These are phyloP conservation scores for Gyromitra esculenta DNA, from an alignment of 2,329 filamentous ascomycete species.

Conservation along the genomic window DNA sequence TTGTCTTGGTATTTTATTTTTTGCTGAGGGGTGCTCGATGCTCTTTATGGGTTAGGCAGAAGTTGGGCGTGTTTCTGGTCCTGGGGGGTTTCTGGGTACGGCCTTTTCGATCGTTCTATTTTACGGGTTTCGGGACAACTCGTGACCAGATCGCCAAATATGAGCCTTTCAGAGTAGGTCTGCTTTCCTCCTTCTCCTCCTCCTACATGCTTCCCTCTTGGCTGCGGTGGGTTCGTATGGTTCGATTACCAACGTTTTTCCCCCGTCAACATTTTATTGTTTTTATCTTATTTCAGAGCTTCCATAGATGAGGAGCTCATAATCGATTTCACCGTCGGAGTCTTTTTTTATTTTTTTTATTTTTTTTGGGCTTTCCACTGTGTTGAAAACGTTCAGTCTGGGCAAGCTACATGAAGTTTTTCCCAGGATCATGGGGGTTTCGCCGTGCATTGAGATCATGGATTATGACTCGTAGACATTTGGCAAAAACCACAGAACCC, in stretches of 20 bases:
- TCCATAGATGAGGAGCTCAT: slow-evolving; percentile 43
- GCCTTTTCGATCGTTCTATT: slow-evolving; percentile 40
- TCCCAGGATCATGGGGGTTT: slow-evolving; percentile 46
- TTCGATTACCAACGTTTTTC: slow-evolving; percentile 45
- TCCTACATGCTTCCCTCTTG: too few species aligned
- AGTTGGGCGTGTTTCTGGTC: slow-evolving; percentile 38
- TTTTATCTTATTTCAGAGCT: slow-evolving; percentile 46
- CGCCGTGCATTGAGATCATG: slow-evolving; percentile 45
- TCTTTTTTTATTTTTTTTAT: slow-evolving; percentile 32
- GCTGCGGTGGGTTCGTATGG: slow-evolving; percentile 15
- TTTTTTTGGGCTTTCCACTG: neutral
- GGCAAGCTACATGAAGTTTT: slow-evolving; percentile 26
- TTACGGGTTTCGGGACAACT: slow-evolving; percentile 41
- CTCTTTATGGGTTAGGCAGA: slow-evolving; percentile 42
- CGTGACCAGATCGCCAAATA: slow-evolving; percentile 45
- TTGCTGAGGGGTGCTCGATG: slow-evolving; percentile 40
- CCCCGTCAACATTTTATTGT: slow-evolving; percentile 24
- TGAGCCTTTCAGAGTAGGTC: slow-evolving; percentile 12
- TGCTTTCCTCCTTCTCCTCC: neutral
- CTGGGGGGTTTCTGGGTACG: slow-evolving; percentile 19
- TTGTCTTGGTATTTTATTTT: slow-evolving; percentile 43
- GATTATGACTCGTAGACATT: slow-evolving; percentile 48
- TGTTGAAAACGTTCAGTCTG: slow-evolving; percentile 26
- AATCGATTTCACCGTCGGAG: slow-evolving; percentile 39
- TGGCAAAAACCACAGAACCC: slow-evolving; percentile 39